phyloP scores from a whole-genome alignment of 352 stramenopile species.

The Phytopythium oedochilum region DNA sequence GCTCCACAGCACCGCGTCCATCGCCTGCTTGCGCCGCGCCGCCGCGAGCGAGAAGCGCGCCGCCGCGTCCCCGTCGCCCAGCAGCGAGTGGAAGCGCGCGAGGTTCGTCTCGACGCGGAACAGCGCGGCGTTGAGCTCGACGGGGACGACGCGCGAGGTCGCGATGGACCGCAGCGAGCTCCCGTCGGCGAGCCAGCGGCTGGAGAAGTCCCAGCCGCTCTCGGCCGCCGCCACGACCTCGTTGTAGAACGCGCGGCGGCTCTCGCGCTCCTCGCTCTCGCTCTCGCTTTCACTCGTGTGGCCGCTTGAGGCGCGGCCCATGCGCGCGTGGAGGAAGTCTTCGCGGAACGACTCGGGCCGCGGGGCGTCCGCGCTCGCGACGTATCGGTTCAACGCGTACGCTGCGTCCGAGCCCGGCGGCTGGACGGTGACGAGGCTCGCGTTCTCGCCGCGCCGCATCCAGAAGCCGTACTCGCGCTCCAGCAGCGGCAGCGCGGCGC shows the following conservation, averaged over 20 bases:
- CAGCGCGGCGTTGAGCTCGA: slow-evolving; percentile 85
- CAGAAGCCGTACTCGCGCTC: slow-evolving; percentile 82
- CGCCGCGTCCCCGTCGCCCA: slow-evolving; percentile 33
- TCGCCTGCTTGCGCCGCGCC: slow-evolving; percentile 36
- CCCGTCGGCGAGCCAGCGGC: slow-evolving; percentile 65
- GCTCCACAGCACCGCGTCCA: slow-evolving; percentile 73
- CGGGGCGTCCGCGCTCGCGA: slow-evolving; percentile 59
- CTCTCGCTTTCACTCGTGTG: no score
- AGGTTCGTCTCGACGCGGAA: slow-evolving; percentile 75
- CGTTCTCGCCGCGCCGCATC: slow-evolving; percentile 61
- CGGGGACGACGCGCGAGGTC: slow-evolving; percentile 66
- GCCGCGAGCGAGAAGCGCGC: slow-evolving; percentile 41
- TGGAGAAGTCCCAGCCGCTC: slow-evolving; percentile 91
- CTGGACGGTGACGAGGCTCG: slow-evolving; percentile 6
- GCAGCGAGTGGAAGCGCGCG: slow-evolving; percentile 44
- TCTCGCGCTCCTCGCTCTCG: slow-evolving; percentile 53
- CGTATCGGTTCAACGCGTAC: slow-evolving; percentile 77
- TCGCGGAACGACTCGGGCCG: slow-evolving; percentile 86
- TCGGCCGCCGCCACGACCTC: slow-evolving; percentile 82
- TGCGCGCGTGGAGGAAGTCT: slow-evolving; percentile 30
- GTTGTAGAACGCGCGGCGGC: slow-evolving; percentile 67
- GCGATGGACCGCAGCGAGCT: slow-evolving; percentile 62
- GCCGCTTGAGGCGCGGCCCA: slow-evolving; percentile 33
- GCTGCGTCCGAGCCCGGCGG: slow-evolving; percentile 17
- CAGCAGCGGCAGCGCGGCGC: slow-evolving; percentile 46